A percentile compares a stretch with the other conserved stretches of the same genome.
phyloP scores from a whole-genome alignment of 106 monocot genomes.

The Amphibolis antarctica region DNA sequence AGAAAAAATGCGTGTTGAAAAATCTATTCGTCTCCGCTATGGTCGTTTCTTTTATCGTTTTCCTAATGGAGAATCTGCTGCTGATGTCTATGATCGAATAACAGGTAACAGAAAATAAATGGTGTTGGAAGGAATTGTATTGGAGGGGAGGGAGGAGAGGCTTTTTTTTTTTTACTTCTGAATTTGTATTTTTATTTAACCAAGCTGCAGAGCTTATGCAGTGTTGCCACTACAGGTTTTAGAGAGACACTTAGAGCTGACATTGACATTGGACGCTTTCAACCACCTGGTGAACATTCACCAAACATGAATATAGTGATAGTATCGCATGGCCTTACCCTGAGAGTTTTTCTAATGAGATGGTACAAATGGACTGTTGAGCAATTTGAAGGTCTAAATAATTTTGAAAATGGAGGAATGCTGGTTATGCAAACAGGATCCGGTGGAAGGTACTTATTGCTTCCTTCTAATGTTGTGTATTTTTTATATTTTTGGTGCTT shows the following conservation, averaged over 20 bases:
- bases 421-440: slow-evolving; percentile 89
- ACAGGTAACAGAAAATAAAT: slow-evolving; percentile 32
- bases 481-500: background rate
- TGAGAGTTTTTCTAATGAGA: slow-evolving; percentile 85
- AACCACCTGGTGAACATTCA: slow-evolving; percentile 65
- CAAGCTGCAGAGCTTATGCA: slow-evolving; percentile 43
- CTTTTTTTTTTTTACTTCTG: background rate
- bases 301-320: slow-evolving; percentile 87
- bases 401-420: slow-evolving; percentile 84
- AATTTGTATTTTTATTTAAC: background rate
- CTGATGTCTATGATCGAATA: slow-evolving; percentile 94
- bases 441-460: slow-evolving; percentile 64
- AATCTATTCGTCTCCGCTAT: slow-evolving; percentile 62
- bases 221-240: slow-evolving; percentile 80
- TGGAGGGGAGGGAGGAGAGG: background rate
- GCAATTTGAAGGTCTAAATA: slow-evolving; percentile 84
- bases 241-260: slow-evolving; percentile 92
- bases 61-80: slow-evolving; percentile 97
- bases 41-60: slow-evolving; percentile 96
- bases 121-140: background rate
- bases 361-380: slow-evolving; percentile 99
- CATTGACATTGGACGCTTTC: slow-evolving; percentile 91
- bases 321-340: slow-evolving; percentile 83
- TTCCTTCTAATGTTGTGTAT: background rate
- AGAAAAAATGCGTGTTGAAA: slow-evolving; percentile 81